Base-by-base conservation (phyloP, 139 green algal species). In the Chlamydomonas schloesseri region DNA sequence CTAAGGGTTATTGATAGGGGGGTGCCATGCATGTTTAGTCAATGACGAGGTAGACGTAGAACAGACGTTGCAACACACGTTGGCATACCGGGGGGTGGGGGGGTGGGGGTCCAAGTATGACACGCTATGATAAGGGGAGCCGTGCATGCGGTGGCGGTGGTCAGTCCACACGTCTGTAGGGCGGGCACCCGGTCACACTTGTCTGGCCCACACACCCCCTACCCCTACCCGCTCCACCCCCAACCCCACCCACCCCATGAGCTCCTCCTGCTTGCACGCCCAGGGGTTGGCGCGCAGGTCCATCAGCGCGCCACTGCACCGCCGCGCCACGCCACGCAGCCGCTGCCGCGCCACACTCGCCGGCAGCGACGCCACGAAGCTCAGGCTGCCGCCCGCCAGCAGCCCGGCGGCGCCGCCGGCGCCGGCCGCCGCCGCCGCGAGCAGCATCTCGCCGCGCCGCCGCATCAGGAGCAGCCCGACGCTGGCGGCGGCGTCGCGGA, bases 391-490 rank as follows among this genome's bases (percentile, higher is more conserved):
- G n/a, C 65, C 65, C 65, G 79, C 65, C 26, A n/a, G 33, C 42
- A 50, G 42, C 42, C 42, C 42, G 42, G 6, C 42, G 42, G 42
- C 42, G 29, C 69, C 42, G 60, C 77, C 37, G 26, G 36, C 36
- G 37, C 31, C 34, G 20, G 33, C 29, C 28, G 42, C 47, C 28
- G 79, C 65, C 36, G 47, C 34, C n/a, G 79, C 79, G 31, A 85
- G 47, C 65, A 85, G 79, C 65, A 85, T 68, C 79, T 85, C 79
- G 20, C 79, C 79, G 65, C 79, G 79, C 65, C 79, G 79, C 42
- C 79, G 65, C 65, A 34, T 69, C 46, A 85, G 79, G 47, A 85
- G 50, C 79, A 85, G 65, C 46, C 65, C 79, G 18, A 85, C 65
- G 3, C n/a, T 34, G 9, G 46, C 28, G 6, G 79, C 62, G 13